phyloP scores from a whole-genome alignment of 208 protist genomes.

The Wallacemonas sp. region DNA sequence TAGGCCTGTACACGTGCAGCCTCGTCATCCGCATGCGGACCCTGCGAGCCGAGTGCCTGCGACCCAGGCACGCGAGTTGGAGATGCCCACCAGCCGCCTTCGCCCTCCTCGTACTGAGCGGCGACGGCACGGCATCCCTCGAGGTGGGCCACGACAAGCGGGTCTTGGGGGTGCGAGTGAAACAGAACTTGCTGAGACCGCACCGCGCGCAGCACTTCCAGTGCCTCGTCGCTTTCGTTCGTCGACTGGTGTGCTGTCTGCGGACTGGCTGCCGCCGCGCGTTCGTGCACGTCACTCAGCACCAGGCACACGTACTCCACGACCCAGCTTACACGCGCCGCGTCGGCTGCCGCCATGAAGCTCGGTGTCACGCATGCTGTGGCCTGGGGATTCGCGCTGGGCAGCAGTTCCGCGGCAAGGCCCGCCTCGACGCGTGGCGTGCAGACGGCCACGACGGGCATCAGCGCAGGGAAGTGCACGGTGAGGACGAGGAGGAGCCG shows the following conservation, averaged over 20 bases:
- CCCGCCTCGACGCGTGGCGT: slow-evolving; percentile 10
- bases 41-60: not conserved
- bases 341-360: slow-evolving; percentile 28
- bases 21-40: not conserved
- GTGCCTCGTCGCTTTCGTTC: not conserved
- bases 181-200: not conserved
- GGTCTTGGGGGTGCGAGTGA: slow-evolving; percentile 1
- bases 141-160: not conserved
- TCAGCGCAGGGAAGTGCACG: slow-evolving; percentile 8
- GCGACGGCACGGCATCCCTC: not conserved
- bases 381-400: not conserved
- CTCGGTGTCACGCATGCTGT: slow-evolving; percentile 15
- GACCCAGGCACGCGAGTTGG: too few species aligned
- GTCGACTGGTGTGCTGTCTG: not conserved
- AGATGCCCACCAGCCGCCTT: slow-evolving; percentile 9
- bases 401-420: slow-evolving; percentile 10
- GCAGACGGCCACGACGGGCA: slow-evolving; percentile 4
- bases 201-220: slow-evolving; percentile 1
- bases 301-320: slow-evolving; percentile 14
- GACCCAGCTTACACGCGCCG: slow-evolving; percentile 24
- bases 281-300: not conserved
- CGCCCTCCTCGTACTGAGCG: not conserved
- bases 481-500: slow-evolving; percentile 15
- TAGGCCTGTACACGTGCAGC: not conserved
- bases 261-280: not conserved